phyloP scores from a whole-genome alignment of 129 eudicot genomes.

The Lactuca sativa region DNA sequence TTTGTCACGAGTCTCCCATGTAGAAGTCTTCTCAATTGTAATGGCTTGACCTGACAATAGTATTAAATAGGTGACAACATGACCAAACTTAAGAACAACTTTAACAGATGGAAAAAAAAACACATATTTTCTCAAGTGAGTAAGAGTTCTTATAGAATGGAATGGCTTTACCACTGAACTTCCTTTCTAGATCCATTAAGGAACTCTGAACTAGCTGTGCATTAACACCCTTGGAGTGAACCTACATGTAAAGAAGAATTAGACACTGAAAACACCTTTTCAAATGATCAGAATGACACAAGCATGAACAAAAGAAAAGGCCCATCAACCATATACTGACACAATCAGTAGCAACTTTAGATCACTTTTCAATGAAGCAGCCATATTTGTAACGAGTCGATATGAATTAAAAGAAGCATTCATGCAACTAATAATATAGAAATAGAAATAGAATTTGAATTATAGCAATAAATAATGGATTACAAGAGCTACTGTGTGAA shows the following conservation, averaged over 20 bases:
- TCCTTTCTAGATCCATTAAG: conserved; percentile 55
- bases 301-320: neutral
- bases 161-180: conserved; percentile 56
- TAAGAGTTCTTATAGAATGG: neutral
- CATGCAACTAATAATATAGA: neutral
- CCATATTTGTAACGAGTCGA: too few species aligned
- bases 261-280: conserved; percentile 13
- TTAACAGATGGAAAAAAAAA: neutral
- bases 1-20: conserved; percentile 76
- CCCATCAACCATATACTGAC: too few species aligned
- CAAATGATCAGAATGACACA: conserved; percentile 8
- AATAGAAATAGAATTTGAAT: neutral
- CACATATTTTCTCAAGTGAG: neutral
- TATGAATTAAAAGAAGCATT: too few species aligned
- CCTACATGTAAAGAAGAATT: conserved; percentile 43
- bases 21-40: conserved; percentile 58
- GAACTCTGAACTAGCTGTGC: conserved; percentile 56
- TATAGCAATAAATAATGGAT: conserved; percentile 11
- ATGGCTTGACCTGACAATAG: conserved; percentile 57
- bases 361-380: too few species aligned
- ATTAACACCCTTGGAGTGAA: conserved; percentile 85
- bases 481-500: neutral
- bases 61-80: conserved; percentile 18
- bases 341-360: too few species aligned
- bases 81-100: neutral